These are phyloP conservation scores for Aquilaria sinensis DNA, from an alignment of 345 rosid genomes.

Conservation along the genomic window DNA sequence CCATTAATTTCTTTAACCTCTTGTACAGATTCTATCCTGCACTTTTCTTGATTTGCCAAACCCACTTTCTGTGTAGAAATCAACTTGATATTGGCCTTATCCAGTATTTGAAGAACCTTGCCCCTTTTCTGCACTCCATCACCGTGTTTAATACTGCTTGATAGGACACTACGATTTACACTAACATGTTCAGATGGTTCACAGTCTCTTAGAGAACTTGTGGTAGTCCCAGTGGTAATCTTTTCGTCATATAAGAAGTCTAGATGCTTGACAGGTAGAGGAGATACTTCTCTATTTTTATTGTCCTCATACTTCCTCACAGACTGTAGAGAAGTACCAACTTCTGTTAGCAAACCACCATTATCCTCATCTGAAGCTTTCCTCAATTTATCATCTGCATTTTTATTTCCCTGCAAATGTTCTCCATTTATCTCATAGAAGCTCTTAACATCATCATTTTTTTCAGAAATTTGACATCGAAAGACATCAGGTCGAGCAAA, in stretches of 20 bases:
- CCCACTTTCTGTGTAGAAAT: constrained; percentile 21
- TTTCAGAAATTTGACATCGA: constrained; percentile 23
- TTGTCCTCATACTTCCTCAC: constrained; percentile 32
- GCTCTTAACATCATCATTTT: constrained; percentile 15
- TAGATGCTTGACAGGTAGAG: constrained; percentile 79
- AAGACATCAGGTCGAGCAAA: constrained; percentile 30
- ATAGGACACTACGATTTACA: constrained; percentile 18
- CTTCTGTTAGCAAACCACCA: constrained; percentile 27
- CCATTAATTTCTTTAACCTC: constrained; percentile 30
- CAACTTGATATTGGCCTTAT: constrained; percentile 13
- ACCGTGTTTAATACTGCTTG: constrained; percentile 16
- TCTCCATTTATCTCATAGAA: constrained; percentile 19
- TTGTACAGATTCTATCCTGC: constrained; percentile 24
- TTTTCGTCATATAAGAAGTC: constrained; percentile 67
- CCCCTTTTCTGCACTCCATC: constrained; percentile 21
- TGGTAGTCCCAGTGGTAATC: constrained; percentile 28
- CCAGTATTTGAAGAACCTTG: constrained; percentile 24
- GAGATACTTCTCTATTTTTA: constrained; percentile 38
- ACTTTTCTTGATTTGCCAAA: constrained; percentile 25
- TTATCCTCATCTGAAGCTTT: constrained; percentile 34
- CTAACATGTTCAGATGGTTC: constrained; percentile 32
- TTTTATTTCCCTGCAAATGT: constrained; percentile 22
- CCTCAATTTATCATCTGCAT: constrained; percentile 25
- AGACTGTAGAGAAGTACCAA: constrained; percentile 30
- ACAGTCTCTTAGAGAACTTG: constrained; percentile 18